Conservation (phyloP, 257 asterid species). For the Solanum arcanum region DNA sequence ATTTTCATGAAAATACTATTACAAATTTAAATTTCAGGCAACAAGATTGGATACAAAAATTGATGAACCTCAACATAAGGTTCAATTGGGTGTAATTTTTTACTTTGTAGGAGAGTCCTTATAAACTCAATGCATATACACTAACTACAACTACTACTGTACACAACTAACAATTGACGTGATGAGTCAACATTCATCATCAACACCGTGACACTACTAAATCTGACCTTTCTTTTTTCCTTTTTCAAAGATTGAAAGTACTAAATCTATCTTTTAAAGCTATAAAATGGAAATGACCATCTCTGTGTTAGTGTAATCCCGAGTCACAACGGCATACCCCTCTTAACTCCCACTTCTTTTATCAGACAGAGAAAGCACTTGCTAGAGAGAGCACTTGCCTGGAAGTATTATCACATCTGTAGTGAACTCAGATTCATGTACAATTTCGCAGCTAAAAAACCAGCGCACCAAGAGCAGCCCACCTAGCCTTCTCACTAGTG, state of each 20-base stretch:
- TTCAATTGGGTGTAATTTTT: not conserved
- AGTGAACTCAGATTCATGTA: not conserved
- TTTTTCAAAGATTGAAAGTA: not conserved
- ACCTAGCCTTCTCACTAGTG: not conserved
- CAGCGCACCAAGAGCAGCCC: conserved; percentile 8
- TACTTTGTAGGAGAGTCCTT: not conserved
- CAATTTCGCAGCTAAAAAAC: not conserved
- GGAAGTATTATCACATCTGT: not conserved
- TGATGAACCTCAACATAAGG: not conserved
- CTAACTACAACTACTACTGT: not conserved
- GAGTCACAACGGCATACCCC: not conserved
- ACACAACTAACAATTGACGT: not conserved
- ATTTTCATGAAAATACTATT: not conserved
- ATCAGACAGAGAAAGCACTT: not conserved
- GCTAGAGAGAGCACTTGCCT: not conserved
- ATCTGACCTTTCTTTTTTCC: not conserved
- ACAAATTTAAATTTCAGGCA: not conserved
- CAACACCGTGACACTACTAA: not conserved
- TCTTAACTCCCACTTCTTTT: not conserved
- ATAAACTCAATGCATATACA: not conserved
- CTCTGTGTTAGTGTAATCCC: not conserved
- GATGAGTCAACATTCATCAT: not conserved
- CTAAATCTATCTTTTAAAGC: not conserved
- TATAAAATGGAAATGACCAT: not conserved
- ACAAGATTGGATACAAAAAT: not conserved